These are phyloP conservation scores for Asterella californica DNA, from an alignment of 225 moss, liverwort and hornwort genomes.

Conservation along the genomic window DNA sequence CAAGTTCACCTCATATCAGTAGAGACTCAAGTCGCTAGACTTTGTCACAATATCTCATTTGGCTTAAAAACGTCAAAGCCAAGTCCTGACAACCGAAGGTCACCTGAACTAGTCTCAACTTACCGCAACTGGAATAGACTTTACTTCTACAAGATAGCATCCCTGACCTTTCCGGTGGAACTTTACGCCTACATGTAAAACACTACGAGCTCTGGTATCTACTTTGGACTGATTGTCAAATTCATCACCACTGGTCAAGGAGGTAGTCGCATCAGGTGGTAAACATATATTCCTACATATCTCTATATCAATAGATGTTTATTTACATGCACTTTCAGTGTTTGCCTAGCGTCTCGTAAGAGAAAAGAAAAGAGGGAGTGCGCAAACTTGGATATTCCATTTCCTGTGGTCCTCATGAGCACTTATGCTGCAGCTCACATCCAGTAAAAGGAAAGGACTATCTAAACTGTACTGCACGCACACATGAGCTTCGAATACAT, in stretches of 20 bases:
- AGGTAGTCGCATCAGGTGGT: too few species aligned
- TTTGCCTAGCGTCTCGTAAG: too few species aligned
- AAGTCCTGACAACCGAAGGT: neutral
- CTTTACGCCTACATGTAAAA: neutral
- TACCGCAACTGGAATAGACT: neutral
- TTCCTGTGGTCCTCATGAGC: neutral
- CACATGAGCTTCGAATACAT: neutral
- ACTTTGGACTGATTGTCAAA: neutral
- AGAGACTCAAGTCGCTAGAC: neutral
- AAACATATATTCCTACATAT: too few species aligned
- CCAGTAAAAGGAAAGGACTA: neutral
- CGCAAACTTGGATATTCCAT: too few species aligned
- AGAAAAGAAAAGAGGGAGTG: too few species aligned
- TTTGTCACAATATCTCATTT: too few species aligned
- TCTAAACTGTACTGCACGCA: neutral
- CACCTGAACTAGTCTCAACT: neutral
- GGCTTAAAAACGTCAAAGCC: neutral
- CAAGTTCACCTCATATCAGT: conserved; percentile 13
- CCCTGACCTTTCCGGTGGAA: neutral
- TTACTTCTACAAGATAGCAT: neutral
- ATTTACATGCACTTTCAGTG: too few species aligned
- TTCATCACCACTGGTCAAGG: neutral
- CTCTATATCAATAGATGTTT: too few species aligned
- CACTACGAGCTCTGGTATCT: neutral
- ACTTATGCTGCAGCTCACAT: neutral